phyloP scores from a whole-genome alignment of 352 stramenopile genomes.

The Pythium dissimile region DNA sequence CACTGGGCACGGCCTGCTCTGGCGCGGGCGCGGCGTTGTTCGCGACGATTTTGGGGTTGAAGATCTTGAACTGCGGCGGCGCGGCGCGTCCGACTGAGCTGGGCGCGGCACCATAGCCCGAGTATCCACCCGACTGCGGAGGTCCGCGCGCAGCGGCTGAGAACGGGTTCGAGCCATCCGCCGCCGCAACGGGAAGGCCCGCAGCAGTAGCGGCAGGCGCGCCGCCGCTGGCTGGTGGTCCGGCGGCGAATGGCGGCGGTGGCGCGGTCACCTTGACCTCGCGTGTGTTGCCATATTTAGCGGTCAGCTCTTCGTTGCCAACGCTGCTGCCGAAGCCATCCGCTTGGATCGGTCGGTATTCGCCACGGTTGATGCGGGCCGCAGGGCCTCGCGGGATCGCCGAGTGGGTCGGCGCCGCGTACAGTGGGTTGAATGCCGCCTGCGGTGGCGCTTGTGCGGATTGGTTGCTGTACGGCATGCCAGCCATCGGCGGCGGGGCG shows the following conservation, averaged over 20 bases:
- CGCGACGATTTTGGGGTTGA: conserved; percentile 69
- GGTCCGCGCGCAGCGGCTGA: conserved; percentile 29
- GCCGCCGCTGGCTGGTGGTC: conserved; percentile 3
- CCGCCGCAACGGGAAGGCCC: conserved; percentile 9
- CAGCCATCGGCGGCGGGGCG: conserved; percentile 54
- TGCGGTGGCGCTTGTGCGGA: conserved; percentile 11
- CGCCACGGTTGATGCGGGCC: conserved; percentile 55
- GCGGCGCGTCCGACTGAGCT: conserved; percentile 16
- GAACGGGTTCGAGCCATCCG: conserved; percentile 56
- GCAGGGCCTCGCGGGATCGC: conserved; percentile 62
- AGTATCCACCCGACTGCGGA: conserved; percentile 30
- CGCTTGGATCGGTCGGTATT: conserved; percentile 83
- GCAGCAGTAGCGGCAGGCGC: neutral
- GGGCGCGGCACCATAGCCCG: conserved; percentile 29
- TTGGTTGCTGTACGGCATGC: conserved; percentile 44
- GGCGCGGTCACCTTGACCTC: conserved; percentile 78
- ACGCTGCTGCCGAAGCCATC: conserved; percentile 89
- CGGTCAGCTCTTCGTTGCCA: conserved; percentile 83
- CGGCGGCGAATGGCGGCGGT: conserved; percentile 41
- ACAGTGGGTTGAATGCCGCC: conserved; percentile 55
- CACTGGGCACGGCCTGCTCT: no score
- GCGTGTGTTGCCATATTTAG: conserved; percentile 87
- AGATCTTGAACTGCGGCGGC: conserved; percentile 85
- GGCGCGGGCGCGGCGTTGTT: conserved; percentile 24
- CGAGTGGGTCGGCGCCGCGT: conserved; percentile 75